phyloP scores from a whole-genome alignment of 169 alveolate genomes.

The Cryptosporidium sp. region DNA sequence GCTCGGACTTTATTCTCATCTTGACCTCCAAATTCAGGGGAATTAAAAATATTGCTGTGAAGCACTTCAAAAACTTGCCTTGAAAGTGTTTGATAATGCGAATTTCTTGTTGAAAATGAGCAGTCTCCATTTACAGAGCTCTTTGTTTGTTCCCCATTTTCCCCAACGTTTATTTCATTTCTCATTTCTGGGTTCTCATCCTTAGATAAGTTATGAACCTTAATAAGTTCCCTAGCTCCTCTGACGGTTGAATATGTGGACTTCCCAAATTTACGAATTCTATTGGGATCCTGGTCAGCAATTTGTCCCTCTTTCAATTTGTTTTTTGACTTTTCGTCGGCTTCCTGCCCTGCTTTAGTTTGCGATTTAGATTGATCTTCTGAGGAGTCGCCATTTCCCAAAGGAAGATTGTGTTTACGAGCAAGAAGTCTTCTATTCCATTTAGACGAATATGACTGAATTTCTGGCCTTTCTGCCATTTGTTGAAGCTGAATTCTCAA shows the following conservation, averaged over 20 bases:
- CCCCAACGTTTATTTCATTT: constrained; percentile 6
- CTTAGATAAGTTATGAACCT: constrained; percentile 33
- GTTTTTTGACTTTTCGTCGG: neutral
- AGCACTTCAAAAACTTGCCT: constrained; percentile 44
- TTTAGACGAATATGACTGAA: constrained; percentile 70
- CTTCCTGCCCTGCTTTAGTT: neutral
- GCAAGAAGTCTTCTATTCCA: constrained; percentile 68
- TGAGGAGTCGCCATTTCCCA: neutral
- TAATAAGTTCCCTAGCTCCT: constrained; percentile 70
- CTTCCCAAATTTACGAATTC: constrained; percentile 64
- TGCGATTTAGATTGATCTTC: neutral
- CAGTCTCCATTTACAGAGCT: constrained; percentile 3
- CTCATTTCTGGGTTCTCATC: constrained; percentile 31
- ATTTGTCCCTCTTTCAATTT: constrained; percentile 26
- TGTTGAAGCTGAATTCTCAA: constrained; percentile 69
- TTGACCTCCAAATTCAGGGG: neutral
- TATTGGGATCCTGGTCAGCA: constrained; percentile 1
- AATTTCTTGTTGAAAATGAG: neutral
- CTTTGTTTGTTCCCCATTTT: neutral
- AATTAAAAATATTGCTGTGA: constrained; percentile 6
- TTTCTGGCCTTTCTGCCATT: constrained; percentile 76
- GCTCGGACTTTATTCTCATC: constrained; percentile 2
- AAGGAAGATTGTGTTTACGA: constrained; percentile 33
- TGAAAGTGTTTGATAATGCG: constrained; percentile 12
- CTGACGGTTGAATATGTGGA: constrained; percentile 61